Conservation (phyloP, 768 basidiomycete genomes). For the Pluteus cervinus region DNA sequence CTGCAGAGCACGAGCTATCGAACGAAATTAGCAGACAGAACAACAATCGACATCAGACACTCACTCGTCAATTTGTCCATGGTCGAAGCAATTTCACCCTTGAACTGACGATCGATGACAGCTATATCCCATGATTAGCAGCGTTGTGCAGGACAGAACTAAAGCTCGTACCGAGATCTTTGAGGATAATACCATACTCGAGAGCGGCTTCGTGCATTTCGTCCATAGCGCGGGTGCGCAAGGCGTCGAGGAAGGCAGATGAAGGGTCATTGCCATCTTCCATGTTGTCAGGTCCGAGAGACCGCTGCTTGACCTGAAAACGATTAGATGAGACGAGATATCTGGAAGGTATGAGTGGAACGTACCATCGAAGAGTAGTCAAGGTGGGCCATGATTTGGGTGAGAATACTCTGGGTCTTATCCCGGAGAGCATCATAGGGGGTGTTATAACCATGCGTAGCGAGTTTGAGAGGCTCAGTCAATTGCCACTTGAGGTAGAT, state of each 20-base stretch:
- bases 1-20: conserved; percentile 69
- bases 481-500: conserved; percentile 78
- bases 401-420: conserved; percentile 83
- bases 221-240: conserved; percentile 81
- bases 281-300: conserved; percentile 68
- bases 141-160: background rate
- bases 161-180: conserved; percentile 57
- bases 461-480: conserved; percentile 52
- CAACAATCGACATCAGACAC: background rate
- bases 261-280: conserved; percentile 66
- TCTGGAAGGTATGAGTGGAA: background rate
- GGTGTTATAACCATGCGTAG: conserved; percentile 79
- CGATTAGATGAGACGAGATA: conserved; percentile 6
- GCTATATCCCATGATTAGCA: conserved; percentile 31
- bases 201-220: conserved; percentile 77
- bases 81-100: conserved; percentile 79
- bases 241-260: conserved; percentile 75
- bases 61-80: conserved; percentile 75
- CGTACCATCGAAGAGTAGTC: conserved; percentile 40
- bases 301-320: conserved; percentile 67
- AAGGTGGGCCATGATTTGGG: conserved; percentile 80
- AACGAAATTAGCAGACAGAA: conserved; percentile 9
- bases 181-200: conserved; percentile 79
- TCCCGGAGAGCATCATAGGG: conserved; percentile 75
- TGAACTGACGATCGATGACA: conserved; percentile 84